These are phyloP conservation scores for Fraxinus baroniana DNA, from an alignment of 305 asterid genomes.

Conservation along the genomic window DNA sequence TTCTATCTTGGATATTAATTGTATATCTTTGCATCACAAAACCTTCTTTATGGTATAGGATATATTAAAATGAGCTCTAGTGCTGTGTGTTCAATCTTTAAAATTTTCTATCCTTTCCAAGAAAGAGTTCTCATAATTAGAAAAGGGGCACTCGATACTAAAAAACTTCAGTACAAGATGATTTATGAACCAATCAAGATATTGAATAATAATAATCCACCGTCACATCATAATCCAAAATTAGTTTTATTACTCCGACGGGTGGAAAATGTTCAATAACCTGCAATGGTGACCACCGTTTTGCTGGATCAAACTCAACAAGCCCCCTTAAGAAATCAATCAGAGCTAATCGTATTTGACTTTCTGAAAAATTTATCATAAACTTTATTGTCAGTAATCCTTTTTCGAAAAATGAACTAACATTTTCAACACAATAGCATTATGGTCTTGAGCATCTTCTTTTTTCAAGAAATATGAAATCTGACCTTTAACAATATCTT, in stretches of 20 bases:
- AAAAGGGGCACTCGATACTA: background rate
- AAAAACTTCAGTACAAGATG: background rate
- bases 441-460: conserved; percentile 11
- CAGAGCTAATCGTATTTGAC: conserved; percentile 71
- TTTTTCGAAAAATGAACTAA: conserved; percentile 13
- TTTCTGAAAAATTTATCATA: conserved; percentile 55
- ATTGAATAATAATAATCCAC: conserved; percentile 17
- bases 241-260: conserved; percentile 18
- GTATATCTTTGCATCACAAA: background rate
- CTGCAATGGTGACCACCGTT: conserved; percentile 99
- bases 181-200: conserved; percentile 9
- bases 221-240: conserved; percentile 15
- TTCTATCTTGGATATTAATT: background rate
- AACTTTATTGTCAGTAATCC: conserved; percentile 18
- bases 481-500: conserved; percentile 76
- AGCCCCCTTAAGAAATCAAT: conserved; percentile 98
- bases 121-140: background rate
- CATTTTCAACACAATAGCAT: conserved; percentile 12
- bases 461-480: conserved; percentile 23
- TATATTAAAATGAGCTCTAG: background rate
- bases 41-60: background rate
- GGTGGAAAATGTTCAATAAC: conserved; percentile 40
- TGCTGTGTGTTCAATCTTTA: background rate
- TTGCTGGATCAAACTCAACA: conserved; percentile 97
- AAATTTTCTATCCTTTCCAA: background rate